Conservation (phyloP, 371 early-diverging fungal genomes). For the Rhizomucor miehei region DNA sequence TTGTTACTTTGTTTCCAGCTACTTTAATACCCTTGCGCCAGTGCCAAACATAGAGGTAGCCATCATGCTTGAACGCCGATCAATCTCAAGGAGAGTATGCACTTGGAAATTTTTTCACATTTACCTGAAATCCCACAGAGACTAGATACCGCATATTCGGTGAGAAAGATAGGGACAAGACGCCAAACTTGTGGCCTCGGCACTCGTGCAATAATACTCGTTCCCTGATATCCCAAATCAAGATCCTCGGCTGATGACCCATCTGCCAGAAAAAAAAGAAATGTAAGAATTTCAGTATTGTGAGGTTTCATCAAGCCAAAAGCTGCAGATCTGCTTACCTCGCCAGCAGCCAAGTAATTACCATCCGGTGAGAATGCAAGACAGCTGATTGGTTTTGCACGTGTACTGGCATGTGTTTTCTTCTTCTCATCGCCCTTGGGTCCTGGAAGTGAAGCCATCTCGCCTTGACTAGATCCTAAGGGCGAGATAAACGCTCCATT, state of each 20-base stretch:
- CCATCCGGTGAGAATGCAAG: slow-evolving; percentile 79
- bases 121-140: slow-evolving; percentile 81
- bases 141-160: slow-evolving; percentile 73
- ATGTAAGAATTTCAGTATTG: not conserved
- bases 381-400: slow-evolving; percentile 73
- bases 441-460: slow-evolving; percentile 3
- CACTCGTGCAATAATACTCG: slow-evolving; percentile 59
- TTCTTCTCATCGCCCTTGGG: slow-evolving; percentile 27
- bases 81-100: not conserved
- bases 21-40: slow-evolving; percentile 69
- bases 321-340: slow-evolving; percentile 44
- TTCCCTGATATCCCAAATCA: slow-evolving; percentile 70
- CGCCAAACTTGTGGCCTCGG: slow-evolving; percentile 79
- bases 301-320: not conserved
- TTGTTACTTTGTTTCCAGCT: slow-evolving; percentile 68
- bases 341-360: slow-evolving; percentile 75
- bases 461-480: slow-evolving; percentile 10
- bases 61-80: slow-evolving; percentile 66
- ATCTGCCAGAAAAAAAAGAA: slow-evolving; percentile 41
- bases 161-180: slow-evolving; percentile 69
- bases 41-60: slow-evolving; percentile 80
- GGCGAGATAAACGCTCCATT: slow-evolving; percentile 10
- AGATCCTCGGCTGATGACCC: slow-evolving; percentile 80
- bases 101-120: not conserved
- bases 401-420: slow-evolving; percentile 37